phyloP scores from a whole-genome alignment of 139 green algal genomes.

The Chlorella sp. region DNA sequence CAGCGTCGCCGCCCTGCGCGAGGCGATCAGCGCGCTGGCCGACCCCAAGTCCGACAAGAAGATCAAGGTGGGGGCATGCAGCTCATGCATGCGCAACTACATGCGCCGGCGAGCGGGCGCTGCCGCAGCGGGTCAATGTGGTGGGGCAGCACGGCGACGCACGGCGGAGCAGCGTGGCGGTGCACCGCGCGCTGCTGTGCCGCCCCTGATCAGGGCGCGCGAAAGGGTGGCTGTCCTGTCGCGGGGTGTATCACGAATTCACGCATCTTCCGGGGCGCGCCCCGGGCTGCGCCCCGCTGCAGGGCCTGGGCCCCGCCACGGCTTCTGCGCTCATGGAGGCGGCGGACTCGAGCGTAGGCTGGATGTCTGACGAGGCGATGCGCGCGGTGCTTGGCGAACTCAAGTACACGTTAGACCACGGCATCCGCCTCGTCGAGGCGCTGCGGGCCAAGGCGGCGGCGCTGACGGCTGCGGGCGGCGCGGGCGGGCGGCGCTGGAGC shows the following conservation, averaged over 20 bases:
- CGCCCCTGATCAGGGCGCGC: no score
- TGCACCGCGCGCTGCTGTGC: no score
- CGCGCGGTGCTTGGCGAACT: conserved; percentile 27
- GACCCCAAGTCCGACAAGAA: no score
- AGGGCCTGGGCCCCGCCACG: conserved; percentile 71
- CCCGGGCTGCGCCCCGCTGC: conserved; percentile 11
- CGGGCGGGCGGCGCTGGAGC: conserved; percentile 8
- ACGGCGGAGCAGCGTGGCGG: no score
- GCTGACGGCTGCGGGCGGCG: conserved; percentile 9
- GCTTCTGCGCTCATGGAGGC: conserved; percentile 57
- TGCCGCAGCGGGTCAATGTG: no score
- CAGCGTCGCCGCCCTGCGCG: no score
- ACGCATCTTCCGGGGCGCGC: neutral
- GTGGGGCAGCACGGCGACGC: no score
- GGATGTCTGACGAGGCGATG: conserved; percentile 67
- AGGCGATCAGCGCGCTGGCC: no score
- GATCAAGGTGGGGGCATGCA: neutral
- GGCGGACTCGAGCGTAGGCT: conserved; percentile 37
- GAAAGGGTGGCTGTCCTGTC: no score
- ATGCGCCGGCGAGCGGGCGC: no score
- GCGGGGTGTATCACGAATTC: no score
- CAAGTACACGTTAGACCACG: conserved; percentile 40
- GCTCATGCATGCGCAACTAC: neutral
- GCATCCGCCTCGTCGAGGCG: conserved; percentile 21
- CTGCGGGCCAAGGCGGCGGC: conserved; percentile 29